Percentiles rank a stretch among this genome's conserved stretches.
Conservation (phyloP, 2,329 filamentous ascomycete species). For the Leptosphaerulina australis region DNA sequence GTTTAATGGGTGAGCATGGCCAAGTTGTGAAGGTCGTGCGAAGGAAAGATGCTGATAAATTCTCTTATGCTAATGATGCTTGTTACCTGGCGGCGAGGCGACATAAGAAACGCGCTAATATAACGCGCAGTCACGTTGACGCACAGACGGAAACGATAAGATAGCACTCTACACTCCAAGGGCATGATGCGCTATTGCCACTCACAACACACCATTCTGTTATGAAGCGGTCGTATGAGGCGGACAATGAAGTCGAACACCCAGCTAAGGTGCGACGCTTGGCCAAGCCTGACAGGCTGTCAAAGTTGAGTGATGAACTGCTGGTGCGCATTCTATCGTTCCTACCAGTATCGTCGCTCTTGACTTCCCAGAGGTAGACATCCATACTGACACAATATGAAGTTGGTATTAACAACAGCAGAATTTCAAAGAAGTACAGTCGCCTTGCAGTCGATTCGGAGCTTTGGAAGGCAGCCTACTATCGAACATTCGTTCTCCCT, state of each 20-base stretch:
- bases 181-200: slow-evolving; percentile 17
- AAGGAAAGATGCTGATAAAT: not conserved
- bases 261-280: slow-evolving; percentile 55
- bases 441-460: slow-evolving; percentile 79
- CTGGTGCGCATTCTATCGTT: slow-evolving; percentile 82
- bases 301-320: slow-evolving; percentile 82
- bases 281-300: slow-evolving; percentile 65
- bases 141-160: slow-evolving; percentile 24
- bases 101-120: slow-evolving; percentile 20
- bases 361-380: slow-evolving; percentile 65
- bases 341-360: slow-evolving; percentile 71
- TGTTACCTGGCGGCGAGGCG: slow-evolving; percentile 18
- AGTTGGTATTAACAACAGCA: slow-evolving; percentile 36
- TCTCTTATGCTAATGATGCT: slow-evolving; percentile 12
- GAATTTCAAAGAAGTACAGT: slow-evolving; percentile 77
- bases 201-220: slow-evolving; percentile 11
- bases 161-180: slow-evolving; percentile 25
- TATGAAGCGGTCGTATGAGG: slow-evolving; percentile 50
- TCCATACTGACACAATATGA: not conserved
- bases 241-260: slow-evolving; percentile 33
- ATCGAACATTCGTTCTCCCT: slow-evolving; percentile 82
- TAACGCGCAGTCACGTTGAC: slow-evolving; percentile 35
- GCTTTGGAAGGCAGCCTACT: slow-evolving; percentile 90
- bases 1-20: slow-evolving; percentile 10
- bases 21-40: not conserved